A percentile compares a stretch with the other conserved stretches of the same genome.
These are phyloP conservation scores for Pythium brassicae DNA, from an alignment of 352 stramenopile genomes.

Conservation along the genomic window DNA sequence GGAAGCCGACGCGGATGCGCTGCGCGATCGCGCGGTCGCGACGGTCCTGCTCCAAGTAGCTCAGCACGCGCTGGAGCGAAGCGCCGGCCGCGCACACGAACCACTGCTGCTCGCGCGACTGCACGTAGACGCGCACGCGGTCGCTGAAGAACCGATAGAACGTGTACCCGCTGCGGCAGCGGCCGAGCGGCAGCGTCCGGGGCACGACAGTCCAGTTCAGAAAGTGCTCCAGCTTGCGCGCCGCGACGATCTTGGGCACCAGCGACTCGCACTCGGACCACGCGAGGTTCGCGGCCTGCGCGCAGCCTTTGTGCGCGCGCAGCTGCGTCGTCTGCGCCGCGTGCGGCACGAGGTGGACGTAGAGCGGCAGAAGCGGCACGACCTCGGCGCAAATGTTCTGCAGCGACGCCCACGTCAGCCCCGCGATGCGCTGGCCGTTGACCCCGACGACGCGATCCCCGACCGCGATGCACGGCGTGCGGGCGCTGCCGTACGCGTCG, in stretches of 20 bases:
- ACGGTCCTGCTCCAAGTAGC: slow-evolving; percentile 45
- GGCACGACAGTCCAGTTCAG: slow-evolving; percentile 57
- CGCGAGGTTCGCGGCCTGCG: slow-evolving; percentile 58
- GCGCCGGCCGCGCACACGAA: slow-evolving; percentile 21
- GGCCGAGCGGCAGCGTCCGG: slow-evolving; percentile 51
- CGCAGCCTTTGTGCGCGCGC: slow-evolving; percentile 49
- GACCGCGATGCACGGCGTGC: slow-evolving; percentile 19
- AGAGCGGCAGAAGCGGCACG: slow-evolving; percentile 23
- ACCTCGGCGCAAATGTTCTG: slow-evolving; percentile 34
- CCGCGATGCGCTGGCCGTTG: slow-evolving; percentile 45
- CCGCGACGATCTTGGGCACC: slow-evolving; percentile 41
- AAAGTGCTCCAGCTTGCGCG: slow-evolving; percentile 51
- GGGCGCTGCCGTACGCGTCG: neutral
- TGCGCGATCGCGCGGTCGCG: slow-evolving; percentile 22
- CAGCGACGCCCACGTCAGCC: slow-evolving; percentile 40
- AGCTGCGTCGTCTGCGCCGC: slow-evolving; percentile 23
- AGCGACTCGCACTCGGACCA: slow-evolving; percentile 56
- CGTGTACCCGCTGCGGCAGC: slow-evolving; percentile 38
- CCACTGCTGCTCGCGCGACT: slow-evolving; percentile 50
- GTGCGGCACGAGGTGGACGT: slow-evolving; percentile 44
- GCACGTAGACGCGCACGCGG: slow-evolving; percentile 42
- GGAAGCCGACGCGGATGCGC: slow-evolving; percentile 35
- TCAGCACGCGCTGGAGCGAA: slow-evolving; percentile 34
- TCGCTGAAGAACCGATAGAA: slow-evolving; percentile 75
- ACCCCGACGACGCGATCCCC: slow-evolving; percentile 60